Percentiles rank a stretch among this genome's conserved stretches.
These are phyloP conservation scores for Sarocladiaceae sp. DNA, from an alignment of 2,329 filamentous ascomycete genomes.

Conservation along the genomic window DNA sequence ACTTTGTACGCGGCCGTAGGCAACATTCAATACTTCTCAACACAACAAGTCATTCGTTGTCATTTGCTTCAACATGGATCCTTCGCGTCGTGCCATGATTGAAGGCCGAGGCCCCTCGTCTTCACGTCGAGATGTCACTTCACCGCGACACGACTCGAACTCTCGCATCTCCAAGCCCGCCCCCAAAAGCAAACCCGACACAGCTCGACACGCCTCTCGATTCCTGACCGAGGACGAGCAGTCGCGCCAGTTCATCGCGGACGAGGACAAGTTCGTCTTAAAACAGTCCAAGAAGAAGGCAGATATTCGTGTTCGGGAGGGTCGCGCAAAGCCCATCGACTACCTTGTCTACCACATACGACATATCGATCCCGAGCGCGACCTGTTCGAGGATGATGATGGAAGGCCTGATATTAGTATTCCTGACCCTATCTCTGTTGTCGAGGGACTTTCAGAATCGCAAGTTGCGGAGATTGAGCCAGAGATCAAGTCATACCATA, in stretches of 20 bases:
- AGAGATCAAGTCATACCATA: constrained; percentile 76
- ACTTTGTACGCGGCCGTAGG: no score
- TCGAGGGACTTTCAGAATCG: constrained; percentile 64
- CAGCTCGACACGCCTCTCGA: constrained; percentile 25
- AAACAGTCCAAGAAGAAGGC: constrained; percentile 98
- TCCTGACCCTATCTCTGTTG: constrained; percentile 74
- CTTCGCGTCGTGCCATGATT: constrained; percentile 51
- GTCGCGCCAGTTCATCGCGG: constrained; percentile 78
- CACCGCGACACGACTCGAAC: constrained; percentile 50
- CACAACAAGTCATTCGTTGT: not conserved
- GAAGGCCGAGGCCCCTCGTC: constrained; percentile 37
- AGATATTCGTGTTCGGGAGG: constrained; percentile 87
- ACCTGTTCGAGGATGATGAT: constrained; percentile 82
- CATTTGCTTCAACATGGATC: constrained; percentile 50
- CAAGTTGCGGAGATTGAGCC: constrained; percentile 74
- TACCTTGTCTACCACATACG: constrained; percentile 88
- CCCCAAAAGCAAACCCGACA: constrained; percentile 24
- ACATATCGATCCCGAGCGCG: constrained; percentile 79
- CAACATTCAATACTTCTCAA: not conserved
- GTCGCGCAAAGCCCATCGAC: constrained; percentile 87
- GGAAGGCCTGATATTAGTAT: constrained; percentile 69
- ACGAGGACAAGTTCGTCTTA: constrained; percentile 93
- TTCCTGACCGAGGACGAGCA: constrained; percentile 72
- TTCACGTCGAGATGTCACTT: constrained; percentile 45
- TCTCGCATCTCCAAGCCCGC: constrained; percentile 53